phyloP scores from a whole-genome alignment of 2,329 filamentous ascomycete genomes.

The Tolypocladium endophyticum region DNA sequence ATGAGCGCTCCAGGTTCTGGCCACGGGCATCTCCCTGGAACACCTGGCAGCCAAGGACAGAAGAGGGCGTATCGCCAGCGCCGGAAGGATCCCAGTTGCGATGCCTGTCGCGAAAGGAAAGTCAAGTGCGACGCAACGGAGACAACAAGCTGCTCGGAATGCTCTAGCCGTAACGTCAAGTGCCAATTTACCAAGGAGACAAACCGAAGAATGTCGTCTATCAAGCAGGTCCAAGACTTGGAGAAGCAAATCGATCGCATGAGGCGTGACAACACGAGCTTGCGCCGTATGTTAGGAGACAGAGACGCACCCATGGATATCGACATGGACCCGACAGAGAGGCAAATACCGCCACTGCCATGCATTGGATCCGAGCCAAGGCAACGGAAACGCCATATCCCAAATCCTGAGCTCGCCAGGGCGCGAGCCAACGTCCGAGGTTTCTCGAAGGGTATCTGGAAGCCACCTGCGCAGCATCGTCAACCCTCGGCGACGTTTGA shows the following conservation, averaged over 20 bases:
- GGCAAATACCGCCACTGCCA: conserved; percentile 47
- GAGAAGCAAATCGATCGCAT: conserved; percentile 81
- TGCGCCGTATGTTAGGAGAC: conserved; percentile 54
- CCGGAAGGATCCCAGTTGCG: conserved; percentile 93
- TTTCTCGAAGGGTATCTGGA: conserved; percentile 70
- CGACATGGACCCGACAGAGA: conserved; percentile 35
- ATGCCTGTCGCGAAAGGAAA: conserved; percentile 83
- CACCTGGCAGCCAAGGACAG: conserved; percentile 50
- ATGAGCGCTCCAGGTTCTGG: conserved; percentile 39
- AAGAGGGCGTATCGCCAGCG: conserved; percentile 92
- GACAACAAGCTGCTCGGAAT: conserved; percentile 92
- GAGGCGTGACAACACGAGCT: conserved; percentile 66
- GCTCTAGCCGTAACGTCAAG: conserved; percentile 89
- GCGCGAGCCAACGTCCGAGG: conserved; percentile 63
- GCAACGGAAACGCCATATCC: conserved; percentile 48
- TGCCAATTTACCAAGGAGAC: conserved; percentile 99
- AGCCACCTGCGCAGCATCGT: conserved; percentile 60
- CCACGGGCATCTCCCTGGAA: conserved; percentile 25
- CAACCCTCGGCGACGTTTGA: conserved; percentile 38
- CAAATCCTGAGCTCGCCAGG: conserved; percentile 58
- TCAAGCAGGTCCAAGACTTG: conserved; percentile 96
- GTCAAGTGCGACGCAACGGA: conserved; percentile 94
- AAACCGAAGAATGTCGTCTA: conserved; percentile 96
- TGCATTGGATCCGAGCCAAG: conserved; percentile 56
- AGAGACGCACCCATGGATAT: conserved; percentile 39